Base-by-base conservation (phyloP, 768 basidiomycete genomes). In the Nidularia pulvinata region DNA sequence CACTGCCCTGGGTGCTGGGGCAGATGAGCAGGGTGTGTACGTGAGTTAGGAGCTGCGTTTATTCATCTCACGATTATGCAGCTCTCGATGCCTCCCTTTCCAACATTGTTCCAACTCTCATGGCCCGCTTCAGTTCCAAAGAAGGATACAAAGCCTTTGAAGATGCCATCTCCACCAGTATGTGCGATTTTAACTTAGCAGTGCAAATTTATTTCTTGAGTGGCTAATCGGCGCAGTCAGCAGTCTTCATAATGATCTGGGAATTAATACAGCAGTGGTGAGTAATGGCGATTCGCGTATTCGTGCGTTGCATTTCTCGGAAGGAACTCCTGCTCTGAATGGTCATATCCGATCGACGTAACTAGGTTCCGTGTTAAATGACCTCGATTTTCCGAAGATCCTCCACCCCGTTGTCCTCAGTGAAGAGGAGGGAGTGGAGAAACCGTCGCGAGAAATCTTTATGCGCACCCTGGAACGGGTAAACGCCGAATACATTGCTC, bases 1-100 rank as follows among this genome's bases (percentile, higher is more conserved):
- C 53, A 93, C 91, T 36, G 91, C 90, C 14, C 66, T 90, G 2
- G 89, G 84, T 3, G 89, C 91, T 43, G 89, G 89, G 1, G 91
- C 85, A 3, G 74, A 87, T 67, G 64, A 78, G 47, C 64, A 71
- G 60, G 78, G 87, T 85, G 55, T 56, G 73, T 61, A n/a, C n/a
- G n/a, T n/a, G n/a, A n/a, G n/a, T n/a, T n/a, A n/a, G n/a, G n/a
- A n/a, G n/a, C n/a, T n/a, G n/a, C n/a, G n/a, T n/a, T n/a, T n/a
- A n/a, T n/a, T n/a, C n/a, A n/a, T n/a, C n/a, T n/a, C n/a, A n/a
- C n/a, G n/a, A n/a, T n/a, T n/a, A 10, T n/a, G 33, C 10, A 91
- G 89, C 65, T 16, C 78, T 93, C 9, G 76, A 84, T 53, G 61
- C 57, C 6, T 76, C 78, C 51, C 66, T 92, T 33, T 59, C 70